Base-by-base conservation (phyloP, 1,284 basidiomycete species). In the Amylostereum areolatum region DNA sequence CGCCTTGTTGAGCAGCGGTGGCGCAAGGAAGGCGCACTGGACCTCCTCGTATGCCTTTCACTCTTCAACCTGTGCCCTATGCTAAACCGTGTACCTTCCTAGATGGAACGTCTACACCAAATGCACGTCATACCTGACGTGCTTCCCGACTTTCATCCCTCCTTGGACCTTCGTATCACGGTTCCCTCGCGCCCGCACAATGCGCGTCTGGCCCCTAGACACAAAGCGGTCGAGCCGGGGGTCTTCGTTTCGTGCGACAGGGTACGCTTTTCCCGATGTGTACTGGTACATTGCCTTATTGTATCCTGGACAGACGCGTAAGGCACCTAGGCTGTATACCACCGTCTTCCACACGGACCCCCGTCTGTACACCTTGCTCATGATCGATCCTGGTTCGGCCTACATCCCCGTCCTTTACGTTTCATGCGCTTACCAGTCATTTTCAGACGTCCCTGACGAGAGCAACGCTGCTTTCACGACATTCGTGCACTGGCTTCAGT, bases 51-150 rank as follows among this genome's bases (percentile, higher is more conserved):
- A 52, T 41, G 85, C 70, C n/a, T 8, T 45, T 33, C 37, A 11
- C 36, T 46, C 12, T 35, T n/a, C 30, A 43, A 5, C 28, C 5
- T 18, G 29, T 32, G 39, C 43, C 39, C 54, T 47, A 41, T 35
- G 34, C 37, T 58, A 43, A n/a, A 47, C 46, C 11, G 34, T 18
- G 7, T 49, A 25, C 45, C 27, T 40, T 39, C 39, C 42, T 33
- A 93, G 84, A 97, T 97, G 90, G 90, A 97, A 66, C 85, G 94
- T 58, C 66, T 96, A 43, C 75, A 89, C 59, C 86, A 93, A 68
- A 92, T 97, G 90, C 72, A 85, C 46, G 83, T 98, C 47, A 74
- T 97, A 3, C 95, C 96, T 0, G 96, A 98, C 63, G 70, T 95
- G 2, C 64, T 97, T 5, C 81, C 90, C 0, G 71, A 72, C 32